phyloP scores from a whole-genome alignment of 139 green algal genomes.

The Micractinium conductrix region DNA sequence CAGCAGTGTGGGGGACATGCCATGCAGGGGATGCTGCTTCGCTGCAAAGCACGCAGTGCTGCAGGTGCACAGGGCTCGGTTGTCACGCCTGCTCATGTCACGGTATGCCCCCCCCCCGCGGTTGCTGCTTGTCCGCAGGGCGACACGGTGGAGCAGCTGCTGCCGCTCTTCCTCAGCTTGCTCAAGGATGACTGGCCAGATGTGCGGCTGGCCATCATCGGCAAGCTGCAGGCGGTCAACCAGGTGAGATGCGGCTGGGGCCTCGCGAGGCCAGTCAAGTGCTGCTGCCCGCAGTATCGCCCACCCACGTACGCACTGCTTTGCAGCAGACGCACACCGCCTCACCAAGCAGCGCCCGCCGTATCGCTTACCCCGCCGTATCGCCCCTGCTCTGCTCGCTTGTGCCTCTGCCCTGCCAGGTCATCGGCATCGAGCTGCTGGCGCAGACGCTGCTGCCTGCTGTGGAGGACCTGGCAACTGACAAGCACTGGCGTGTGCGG shows the following conservation, averaged over 20 bases:
- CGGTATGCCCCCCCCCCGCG: too few species aligned
- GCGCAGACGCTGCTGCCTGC: slow-evolving; percentile 92
- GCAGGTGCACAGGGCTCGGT: too few species aligned
- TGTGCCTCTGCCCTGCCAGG: slow-evolving; percentile 51
- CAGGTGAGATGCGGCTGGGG: slow-evolving; percentile 62
- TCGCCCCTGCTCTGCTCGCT: too few species aligned
- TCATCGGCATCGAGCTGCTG: slow-evolving; percentile 96
- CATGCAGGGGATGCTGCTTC: not conserved
- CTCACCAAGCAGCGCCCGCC: too few species aligned
- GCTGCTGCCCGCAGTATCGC: too few species aligned
- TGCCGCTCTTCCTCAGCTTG: slow-evolving; percentile 94
- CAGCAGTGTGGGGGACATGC: not conserved
- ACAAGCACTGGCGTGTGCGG: slow-evolving; percentile 98
- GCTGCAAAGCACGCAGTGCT: not conserved
- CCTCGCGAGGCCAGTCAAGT: too few species aligned
- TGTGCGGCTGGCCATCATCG: slow-evolving; percentile 98
- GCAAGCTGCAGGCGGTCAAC: slow-evolving; percentile 94
- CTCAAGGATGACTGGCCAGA: slow-evolving; percentile 97
- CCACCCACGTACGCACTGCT: too few species aligned
- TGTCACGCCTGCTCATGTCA: too few species aligned
- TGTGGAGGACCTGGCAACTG: slow-evolving; percentile 93
- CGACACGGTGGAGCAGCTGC: slow-evolving; percentile 91
- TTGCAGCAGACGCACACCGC: too few species aligned
- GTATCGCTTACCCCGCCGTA: too few species aligned
- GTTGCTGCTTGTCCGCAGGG: not conserved